A percentile compares a stretch with the other conserved stretches of the same genome.
Evolutionary conservation across 805 yeast genomes (phyloP).

Genomic region (Wickerhamomyces bisporus): DNA sequence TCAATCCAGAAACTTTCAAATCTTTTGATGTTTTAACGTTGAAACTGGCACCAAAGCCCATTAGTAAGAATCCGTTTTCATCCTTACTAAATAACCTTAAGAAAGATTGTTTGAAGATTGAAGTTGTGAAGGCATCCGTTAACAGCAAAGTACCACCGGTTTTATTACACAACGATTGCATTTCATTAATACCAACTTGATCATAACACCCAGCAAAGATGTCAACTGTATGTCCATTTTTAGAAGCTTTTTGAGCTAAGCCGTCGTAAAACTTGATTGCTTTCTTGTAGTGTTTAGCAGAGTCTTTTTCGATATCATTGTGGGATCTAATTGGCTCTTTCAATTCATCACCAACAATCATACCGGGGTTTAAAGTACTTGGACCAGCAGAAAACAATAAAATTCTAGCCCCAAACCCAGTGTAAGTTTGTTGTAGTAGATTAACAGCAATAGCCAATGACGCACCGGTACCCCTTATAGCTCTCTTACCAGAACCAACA

Average conservation of each 20-base stretch:
- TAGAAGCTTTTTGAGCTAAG: slow-evolving; percentile 42
- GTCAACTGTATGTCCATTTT: slow-evolving; percentile 50
- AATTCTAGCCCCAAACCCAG: slow-evolving; percentile 83
- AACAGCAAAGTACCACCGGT: slow-evolving; percentile 63
- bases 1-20: slow-evolving; percentile 84
- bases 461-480: slow-evolving; percentile 88
- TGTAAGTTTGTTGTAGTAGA: slow-evolving; percentile 74
- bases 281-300: slow-evolving; percentile 66
- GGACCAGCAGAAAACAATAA: slow-evolving; percentile 93
- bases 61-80: slow-evolving; percentile 75
- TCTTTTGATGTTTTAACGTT: slow-evolving; percentile 85
- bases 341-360: slow-evolving; percentile 85
- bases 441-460: slow-evolving; percentile 84
- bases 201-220: slow-evolving; percentile 63
- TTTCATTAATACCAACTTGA: slow-evolving; percentile 63
- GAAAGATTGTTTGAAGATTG: slow-evolving; percentile 64
- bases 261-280: slow-evolving; percentile 44
- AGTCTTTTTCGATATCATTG: slow-evolving; percentile 89
- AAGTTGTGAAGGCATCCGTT: slow-evolving; percentile 61
- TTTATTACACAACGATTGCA: slow-evolving; percentile 50
- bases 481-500: slow-evolving; percentile 74
- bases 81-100: slow-evolving; percentile 73
- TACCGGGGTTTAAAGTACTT: slow-evolving; percentile 91
- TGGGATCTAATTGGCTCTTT: slow-evolving; percentile 97
- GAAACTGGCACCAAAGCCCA: slow-evolving; percentile 87